Evolutionary conservation across 116 monocot genomes (phyloP).

Genomic region (Trichopus zeylanicus): DNA sequence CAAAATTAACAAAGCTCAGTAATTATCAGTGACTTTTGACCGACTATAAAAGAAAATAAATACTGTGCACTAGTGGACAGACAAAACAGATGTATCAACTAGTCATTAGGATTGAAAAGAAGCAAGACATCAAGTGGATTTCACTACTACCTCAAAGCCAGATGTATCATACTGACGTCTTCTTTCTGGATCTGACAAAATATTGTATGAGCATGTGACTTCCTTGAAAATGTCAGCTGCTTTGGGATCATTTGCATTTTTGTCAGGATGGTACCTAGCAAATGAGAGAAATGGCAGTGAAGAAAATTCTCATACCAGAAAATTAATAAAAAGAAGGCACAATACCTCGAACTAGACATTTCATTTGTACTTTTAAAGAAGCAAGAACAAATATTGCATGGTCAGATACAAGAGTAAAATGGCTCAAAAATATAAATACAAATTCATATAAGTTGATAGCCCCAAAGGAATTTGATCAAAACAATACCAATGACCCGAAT

Average conservation of each 20-base stretch:
- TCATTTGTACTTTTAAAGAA: no score
- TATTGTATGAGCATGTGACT: slow-evolving; percentile 83
- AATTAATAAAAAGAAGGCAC: neutral
- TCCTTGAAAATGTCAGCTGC: slow-evolving; percentile 82
- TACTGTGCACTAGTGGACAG: no score
- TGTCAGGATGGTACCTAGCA: slow-evolving; percentile 94
- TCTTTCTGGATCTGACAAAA: slow-evolving; percentile 89
- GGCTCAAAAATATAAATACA: no score
- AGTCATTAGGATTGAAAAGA: neutral
- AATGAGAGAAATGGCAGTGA: neutral
- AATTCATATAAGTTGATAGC: no score
- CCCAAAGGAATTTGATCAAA: no score
- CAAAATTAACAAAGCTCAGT: neutral
- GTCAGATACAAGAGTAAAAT: no score
- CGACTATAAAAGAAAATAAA: neutral
- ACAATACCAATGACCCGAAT: no score
- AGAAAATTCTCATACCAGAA: neutral
- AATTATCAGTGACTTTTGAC: neutral
- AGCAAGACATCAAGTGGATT: neutral
- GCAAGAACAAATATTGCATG: no score
- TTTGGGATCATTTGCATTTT: slow-evolving; percentile 88
- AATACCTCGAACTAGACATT: neutral
- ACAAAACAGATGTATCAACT: neutral
- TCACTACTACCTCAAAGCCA: slow-evolving; percentile 71
- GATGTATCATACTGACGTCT: slow-evolving; percentile 72